Base-by-base conservation (phyloP, 2,329 filamentous ascomycete genomes). In the Ceratocystis huliohia region DNA sequence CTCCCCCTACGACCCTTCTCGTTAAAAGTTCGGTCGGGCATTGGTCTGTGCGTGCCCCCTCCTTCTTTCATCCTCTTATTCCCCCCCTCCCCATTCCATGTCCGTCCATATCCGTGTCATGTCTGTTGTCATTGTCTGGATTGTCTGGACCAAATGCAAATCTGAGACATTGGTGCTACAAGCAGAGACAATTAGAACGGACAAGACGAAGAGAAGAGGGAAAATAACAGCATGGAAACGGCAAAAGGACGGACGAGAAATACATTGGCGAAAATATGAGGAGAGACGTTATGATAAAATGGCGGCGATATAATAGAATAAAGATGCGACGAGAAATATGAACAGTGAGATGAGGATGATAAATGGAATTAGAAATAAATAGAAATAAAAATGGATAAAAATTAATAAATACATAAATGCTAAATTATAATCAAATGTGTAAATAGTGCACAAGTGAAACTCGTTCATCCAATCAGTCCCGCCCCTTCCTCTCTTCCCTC, bases 141-240 rank as follows among this genome's bases (percentile, higher is more conserved):
- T 37, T 48, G 46, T 50, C 61, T 63, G 61, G 37, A 46, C 61
- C 41, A 45, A 63, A 22, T 25, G 41, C 37, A 25, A 45, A 45
- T 63, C 41, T 45, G 41, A 62, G 44, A 45, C 41, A 63, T 45
- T 45, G 44, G 41, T 63, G 41, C 61, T 63, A 48, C 61, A 63
- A 28, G 25, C 15, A 63, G 25, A 48, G 61, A 63, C 25, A 45
- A 30, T 17, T 28, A 62, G 28, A 62, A 37, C 22, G 28, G 30
- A 61, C 22, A 61, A 61, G 15, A 22, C 17, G 17, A 22, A 22
- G 22, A 22, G n/a, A 50, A n/a, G 46, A 50, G 17, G 33, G 33
- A 37, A 13, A 37, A 10, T 13, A 37, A 62, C 33, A 62, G 25
- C 30, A 45, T 45, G 22, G 15, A 4, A 62, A 62, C 33, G 53